Conservation (phyloP, 371 early-diverging fungal genomes). For the Lichtheimia corymbifera region DNA sequence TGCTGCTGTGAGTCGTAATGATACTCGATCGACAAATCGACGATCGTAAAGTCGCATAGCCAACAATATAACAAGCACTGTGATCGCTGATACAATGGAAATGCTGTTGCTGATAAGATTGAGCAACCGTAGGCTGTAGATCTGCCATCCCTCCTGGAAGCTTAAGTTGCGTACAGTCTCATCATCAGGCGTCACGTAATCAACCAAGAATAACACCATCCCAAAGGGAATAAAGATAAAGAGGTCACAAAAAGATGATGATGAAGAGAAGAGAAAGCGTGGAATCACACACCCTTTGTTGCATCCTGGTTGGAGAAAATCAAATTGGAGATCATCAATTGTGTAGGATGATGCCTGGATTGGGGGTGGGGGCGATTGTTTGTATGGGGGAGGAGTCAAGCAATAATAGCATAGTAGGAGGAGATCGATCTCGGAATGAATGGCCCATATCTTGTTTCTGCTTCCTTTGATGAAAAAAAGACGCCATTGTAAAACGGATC, state of each 20-base stretch:
- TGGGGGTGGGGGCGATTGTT: no score
- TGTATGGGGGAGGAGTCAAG: no score
- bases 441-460: no score
- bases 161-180: no score
- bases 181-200: neutral
- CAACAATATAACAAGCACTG: constrained; percentile 16
- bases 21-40: constrained; percentile 26
- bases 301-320: neutral
- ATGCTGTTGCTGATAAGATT: constrained; percentile 18
- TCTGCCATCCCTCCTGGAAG: constrained; percentile 13
- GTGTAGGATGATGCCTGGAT: no score
- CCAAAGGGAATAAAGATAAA: neutral
- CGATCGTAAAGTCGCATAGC: constrained; percentile 23
- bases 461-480: no score
- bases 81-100: constrained; percentile 19
- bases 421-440: no score
- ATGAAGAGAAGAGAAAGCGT: neutral
- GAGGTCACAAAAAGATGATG: neutral
- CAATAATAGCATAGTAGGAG: no score
- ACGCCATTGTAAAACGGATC: no score
- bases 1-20: constrained; percentile 24
- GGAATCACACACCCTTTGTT: neutral
- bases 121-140: constrained; percentile 12
- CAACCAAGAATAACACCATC: neutral
- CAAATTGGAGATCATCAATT: no score